Evolutionary conservation across 2,329 filamentous ascomycete genomes (phyloP), one percentile per base, ranked within the genome.

Genomic region (Blastomyces parvus): DNA sequence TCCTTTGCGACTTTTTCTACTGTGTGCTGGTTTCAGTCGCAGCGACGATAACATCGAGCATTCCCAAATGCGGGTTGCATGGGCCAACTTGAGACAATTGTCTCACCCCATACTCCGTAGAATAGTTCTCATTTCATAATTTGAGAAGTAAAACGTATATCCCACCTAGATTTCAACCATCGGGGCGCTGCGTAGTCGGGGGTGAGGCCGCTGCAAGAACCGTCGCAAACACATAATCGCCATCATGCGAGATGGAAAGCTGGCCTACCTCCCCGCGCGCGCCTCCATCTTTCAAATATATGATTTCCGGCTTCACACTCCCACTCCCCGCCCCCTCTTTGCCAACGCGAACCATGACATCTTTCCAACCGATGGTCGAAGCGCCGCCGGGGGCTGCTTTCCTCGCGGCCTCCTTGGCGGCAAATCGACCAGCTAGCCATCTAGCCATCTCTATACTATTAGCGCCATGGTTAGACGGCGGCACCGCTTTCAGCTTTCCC

Each of bases 191-290:
- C 2, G 48, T 27, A 27, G 22, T 50, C 13, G 48, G 25, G 13
- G 22, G 9, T 8, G 44, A 22, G 4, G 55, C 13, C 11, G 63
- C 62, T 27, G 64, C 64, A 19, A 66, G 60, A 33, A 66, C 64
- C 9, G 63, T 79, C 44, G 79, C 79, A 69, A 79, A 70, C 36
- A 91, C 91, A 76, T 91, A 96, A 8, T 90, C 87, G 1, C 84
- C 87, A 74, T 97, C 92, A 73, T 97, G 92, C 70, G 88, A 94
- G 69, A 97, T 95, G 64, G 88, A 93, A 55, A 96, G 73, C 70
- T 84, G 80, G 17, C 86, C 90, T 59, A 85, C 79, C 67, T 85
- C 82, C n/a, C 76, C 77, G 38, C 72, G 67, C 6, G 70, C 65
- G n/a, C 62, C 66, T 25, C 67, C 67, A 27, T 68, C 69, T 59